Conservation (phyloP, 2,329 filamentous ascomycete genomes). For the Fusarium ramigenum region DNA sequence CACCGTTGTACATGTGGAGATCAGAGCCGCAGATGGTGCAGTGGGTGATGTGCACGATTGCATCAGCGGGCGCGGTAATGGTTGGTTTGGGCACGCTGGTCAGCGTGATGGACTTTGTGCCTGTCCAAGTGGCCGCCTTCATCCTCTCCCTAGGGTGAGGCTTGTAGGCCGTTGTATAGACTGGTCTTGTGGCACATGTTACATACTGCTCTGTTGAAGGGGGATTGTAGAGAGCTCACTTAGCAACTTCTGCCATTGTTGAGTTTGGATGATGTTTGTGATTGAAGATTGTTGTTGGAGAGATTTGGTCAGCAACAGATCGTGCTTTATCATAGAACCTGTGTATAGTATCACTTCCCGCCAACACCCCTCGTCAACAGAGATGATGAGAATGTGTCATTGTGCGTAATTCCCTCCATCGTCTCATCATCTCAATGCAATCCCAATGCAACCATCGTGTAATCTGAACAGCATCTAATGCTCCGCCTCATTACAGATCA, state of each 20-base stretch:
- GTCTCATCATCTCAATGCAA: not conserved
- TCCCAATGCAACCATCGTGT: not conserved
- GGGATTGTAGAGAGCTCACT: not conserved
- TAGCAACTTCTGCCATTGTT: not conserved
- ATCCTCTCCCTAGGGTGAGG: not conserved
- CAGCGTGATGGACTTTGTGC: not conserved
- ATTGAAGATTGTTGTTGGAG: not conserved
- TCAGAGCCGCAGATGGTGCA: slow-evolving; percentile 4
- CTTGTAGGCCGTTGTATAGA: not conserved
- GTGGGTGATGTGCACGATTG: slow-evolving; percentile 3
- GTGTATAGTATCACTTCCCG: not conserved
- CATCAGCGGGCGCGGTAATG: not conserved
- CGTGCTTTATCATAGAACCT: not conserved
- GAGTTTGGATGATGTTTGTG: not conserved
- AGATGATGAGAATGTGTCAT: not conserved
- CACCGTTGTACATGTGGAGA: not conserved
- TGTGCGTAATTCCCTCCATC: not conserved
- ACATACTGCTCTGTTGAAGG: not conserved
- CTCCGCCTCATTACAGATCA: not conserved
- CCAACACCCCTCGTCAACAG: not conserved
- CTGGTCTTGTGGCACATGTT: not conserved
- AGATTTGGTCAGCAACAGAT: fast-evolving
- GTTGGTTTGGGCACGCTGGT: not conserved
- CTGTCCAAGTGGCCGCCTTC: not conserved
- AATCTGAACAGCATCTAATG: not conserved